Conservation (phyloP, 2,329 filamentous ascomycete genomes). For the Hypoxylon sp. region DNA sequence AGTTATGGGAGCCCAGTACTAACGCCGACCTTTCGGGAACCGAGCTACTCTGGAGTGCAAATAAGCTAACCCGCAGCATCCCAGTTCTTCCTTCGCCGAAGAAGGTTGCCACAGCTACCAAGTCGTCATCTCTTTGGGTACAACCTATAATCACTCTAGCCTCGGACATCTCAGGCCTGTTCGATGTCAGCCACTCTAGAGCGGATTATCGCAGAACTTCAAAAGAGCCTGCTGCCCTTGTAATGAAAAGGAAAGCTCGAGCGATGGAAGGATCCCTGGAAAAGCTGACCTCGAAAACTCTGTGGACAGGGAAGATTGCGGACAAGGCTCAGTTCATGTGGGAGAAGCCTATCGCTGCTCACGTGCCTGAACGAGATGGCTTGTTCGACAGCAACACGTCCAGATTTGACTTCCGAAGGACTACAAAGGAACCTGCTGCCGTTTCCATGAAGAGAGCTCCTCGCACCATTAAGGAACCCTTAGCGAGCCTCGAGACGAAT, state of each 20-base stretch:
- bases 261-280: conserved; percentile 47
- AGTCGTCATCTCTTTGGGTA: conserved; percentile 39
- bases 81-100: conserved; percentile 2
- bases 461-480: conserved; percentile 24
- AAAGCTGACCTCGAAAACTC: conserved; percentile 54
- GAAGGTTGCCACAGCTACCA: not conserved
- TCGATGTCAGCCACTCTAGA: conserved; percentile 42
- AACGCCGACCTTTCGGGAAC: not conserved
- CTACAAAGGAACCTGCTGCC: conserved; percentile 40
- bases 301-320: conserved; percentile 52
- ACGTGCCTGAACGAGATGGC: conserved; percentile 36
- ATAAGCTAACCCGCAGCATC: conserved; percentile 3
- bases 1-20: conserved; percentile 54
- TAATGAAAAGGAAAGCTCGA: conserved; percentile 40
- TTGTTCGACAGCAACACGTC: conserved; percentile 41
- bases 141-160: conserved; percentile 12
- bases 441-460: conserved; percentile 29
- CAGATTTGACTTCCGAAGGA: conserved; percentile 44
- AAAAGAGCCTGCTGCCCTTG: conserved; percentile 42
- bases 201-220: conserved; percentile 44
- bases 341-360: conserved; percentile 29
- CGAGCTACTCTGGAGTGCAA: conserved; percentile 39
- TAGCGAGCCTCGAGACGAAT: conserved; percentile 23
- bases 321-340: conserved; percentile 38
- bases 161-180: conserved; percentile 39